Evolutionary conservation across 208 protist species (phyloP).

Genomic region (Lotmaria passim): DNA sequence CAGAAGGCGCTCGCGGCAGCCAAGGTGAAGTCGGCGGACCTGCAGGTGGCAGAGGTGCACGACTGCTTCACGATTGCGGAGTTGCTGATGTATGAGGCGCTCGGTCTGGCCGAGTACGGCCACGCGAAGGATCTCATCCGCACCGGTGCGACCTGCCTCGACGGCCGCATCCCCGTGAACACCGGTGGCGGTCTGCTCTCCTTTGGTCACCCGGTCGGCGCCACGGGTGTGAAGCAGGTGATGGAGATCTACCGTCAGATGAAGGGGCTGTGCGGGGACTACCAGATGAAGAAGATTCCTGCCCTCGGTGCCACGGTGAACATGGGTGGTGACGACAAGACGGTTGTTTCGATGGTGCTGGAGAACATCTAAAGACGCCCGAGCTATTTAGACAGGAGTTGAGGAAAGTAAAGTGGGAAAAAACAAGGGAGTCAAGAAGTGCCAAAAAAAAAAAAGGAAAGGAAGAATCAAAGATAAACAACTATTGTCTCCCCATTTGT

Average conservation of each 20-base stretch:
- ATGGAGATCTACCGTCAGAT: conserved; percentile 94
- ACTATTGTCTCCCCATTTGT: not conserved
- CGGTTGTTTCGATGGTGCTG: conserved; percentile 84
- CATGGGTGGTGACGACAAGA: conserved; percentile 95
- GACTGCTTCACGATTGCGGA: conserved; percentile 95
- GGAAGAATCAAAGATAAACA: not conserved
- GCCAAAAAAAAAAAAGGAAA: not conserved
- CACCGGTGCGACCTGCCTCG: conserved; percentile 75
- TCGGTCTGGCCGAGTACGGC: conserved; percentile 88
- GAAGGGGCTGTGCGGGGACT: conserved; percentile 90
- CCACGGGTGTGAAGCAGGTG: conserved; percentile 92
- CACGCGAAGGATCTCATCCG: conserved; percentile 80
- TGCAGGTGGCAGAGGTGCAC: conserved; percentile 91
- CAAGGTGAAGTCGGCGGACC: conserved; percentile 57
- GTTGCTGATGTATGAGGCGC: conserved; percentile 93
- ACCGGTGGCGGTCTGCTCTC: conserved; percentile 90
- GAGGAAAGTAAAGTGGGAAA: not conserved
- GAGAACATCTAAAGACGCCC: conserved; percentile 68
- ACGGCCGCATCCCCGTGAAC: conserved; percentile 90
- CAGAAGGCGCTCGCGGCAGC: conserved; percentile 74
- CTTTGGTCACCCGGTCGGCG: conserved; percentile 92
- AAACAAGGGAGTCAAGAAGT: not conserved
- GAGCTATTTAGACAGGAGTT: too few relatives aligned
- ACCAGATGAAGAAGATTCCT: conserved; percentile 88
- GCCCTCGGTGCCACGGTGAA: conserved; percentile 86